phyloP scores from a whole-genome alignment of 768 basidiomycete species.

The Agaricus blazei region DNA sequence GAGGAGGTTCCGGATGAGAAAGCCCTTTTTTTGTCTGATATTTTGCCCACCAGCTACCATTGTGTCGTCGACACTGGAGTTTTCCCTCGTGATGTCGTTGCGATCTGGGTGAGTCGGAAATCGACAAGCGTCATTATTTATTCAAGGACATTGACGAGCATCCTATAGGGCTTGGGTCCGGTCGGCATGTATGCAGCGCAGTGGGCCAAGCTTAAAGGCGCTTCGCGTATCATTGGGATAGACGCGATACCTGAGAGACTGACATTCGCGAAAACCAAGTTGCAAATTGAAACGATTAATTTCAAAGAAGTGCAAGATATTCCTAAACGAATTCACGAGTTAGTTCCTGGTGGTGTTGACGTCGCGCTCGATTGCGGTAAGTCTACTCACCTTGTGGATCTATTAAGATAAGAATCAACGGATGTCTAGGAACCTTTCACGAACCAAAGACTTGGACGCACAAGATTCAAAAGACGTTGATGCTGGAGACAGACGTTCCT shows the following conservation, averaged over 20 bases:
- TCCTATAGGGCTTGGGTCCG: conserved; percentile 52
- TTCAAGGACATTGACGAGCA: background rate
- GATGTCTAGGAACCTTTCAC: conserved; percentile 51
- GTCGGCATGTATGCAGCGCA: conserved; percentile 58
- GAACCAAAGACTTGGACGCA: conserved; percentile 62
- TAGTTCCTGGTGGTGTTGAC: conserved; percentile 62
- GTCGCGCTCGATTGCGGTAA: conserved; percentile 50
- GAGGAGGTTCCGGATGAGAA: conserved; percentile 60
- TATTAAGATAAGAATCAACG: background rate
- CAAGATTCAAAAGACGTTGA: conserved; percentile 63
- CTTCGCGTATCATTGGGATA: conserved; percentile 65
- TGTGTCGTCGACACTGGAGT: conserved; percentile 69
- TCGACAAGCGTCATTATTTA: background rate
- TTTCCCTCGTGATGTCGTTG: conserved; percentile 65
- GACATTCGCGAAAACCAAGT: conserved; percentile 41
- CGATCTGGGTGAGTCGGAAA: conserved; percentile 51
- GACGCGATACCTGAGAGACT: conserved; percentile 48
- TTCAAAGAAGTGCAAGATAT: conserved; percentile 48
- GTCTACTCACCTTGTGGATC: background rate
- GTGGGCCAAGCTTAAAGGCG: conserved; percentile 65
- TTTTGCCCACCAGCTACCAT: conserved; percentile 73
- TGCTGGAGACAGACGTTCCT: conserved; percentile 71
- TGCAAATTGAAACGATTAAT: conserved; percentile 52
- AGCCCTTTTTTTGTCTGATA: conserved; percentile 51
- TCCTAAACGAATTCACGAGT: conserved; percentile 49